Evolutionary conservation across 2,329 filamentous ascomycete species (phyloP).

Genomic region (Colletotrichum eremochloae): DNA sequence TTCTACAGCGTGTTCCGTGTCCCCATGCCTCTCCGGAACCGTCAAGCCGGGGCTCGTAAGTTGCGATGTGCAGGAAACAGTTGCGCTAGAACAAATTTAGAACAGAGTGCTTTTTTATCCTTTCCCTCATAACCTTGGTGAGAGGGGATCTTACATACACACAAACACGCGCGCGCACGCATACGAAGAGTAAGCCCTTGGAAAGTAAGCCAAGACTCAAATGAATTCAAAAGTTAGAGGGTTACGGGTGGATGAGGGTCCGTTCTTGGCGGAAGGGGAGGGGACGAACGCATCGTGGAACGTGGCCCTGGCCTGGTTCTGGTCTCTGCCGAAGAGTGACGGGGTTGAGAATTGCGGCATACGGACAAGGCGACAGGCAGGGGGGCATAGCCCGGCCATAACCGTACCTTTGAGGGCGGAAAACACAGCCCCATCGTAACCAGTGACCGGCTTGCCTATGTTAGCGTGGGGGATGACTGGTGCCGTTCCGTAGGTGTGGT

Average conservation of each 20-base stretch:
- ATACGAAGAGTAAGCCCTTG: neutral
- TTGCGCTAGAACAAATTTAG: neutral
- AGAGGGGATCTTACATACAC: no score
- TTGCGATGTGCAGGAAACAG: slow-evolving; percentile 3
- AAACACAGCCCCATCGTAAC: neutral
- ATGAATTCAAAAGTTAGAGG: neutral
- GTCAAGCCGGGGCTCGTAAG: neutral
- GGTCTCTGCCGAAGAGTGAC: neutral
- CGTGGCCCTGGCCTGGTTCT: neutral
- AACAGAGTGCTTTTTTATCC: neutral
- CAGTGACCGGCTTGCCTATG: neutral
- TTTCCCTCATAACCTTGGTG: neutral
- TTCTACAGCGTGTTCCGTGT: neutral
- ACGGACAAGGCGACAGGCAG: neutral
- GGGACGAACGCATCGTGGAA: neutral
- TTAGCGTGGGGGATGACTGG: slow-evolving; percentile 1
- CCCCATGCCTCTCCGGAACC: neutral
- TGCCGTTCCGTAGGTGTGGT: neutral
- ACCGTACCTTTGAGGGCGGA: neutral
- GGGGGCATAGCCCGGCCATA: neutral
- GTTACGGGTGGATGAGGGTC: neutral
- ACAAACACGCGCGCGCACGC: no score
- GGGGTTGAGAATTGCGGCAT: neutral
- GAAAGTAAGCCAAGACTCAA: neutral
- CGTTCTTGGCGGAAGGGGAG: neutral